Evolutionary conservation across 192 early-diverging fungal genomes (phyloP), one percentile per base, ranked within the genome.

Genomic region (Cladochytrium replicatum): DNA sequence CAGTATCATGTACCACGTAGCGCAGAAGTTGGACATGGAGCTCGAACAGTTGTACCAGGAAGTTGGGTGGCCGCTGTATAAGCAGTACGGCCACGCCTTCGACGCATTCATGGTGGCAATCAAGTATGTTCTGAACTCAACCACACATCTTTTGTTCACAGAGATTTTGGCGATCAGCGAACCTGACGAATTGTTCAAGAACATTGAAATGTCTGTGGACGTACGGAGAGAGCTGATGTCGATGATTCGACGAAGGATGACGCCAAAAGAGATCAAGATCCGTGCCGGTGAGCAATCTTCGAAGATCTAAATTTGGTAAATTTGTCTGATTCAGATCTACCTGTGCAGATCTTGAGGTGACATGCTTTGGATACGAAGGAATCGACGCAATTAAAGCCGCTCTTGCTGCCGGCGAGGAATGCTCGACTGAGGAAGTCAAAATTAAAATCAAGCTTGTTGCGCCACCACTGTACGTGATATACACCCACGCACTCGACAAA

Each of bases 21-120:
- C 95, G 21, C 82, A 91, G 60, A 87, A 85, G 71, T 67, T 83
- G 23, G 81, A 81, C 50, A 66, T 78, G 46, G 76, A 80, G n/a
- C 65, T 95, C 38, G 84, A 93, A 58, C 77, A 85, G 1, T 72
- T 95, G 15, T 93, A 95, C 57, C 68, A 80, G 30, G 59, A 75
- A 48, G 75, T 92, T 55, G 87, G 84, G 4, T 99, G 95, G 95
- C 91, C 93, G 26, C 72, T 99, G 44, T 95, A 99, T 61, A 74
- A 68, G 63, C 86, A 91, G 74, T 95, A 91, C 57, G 90, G 91
- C 13, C 95, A 97, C 57, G 95, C 95, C 26, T 95, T 84, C 46
- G 89, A 93, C 64, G 95, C 91, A 4, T 99, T 99, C 74, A 96
- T 95, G 74, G 53, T 85, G 37, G 91, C 93, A 19, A 79, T 95